Base-by-base conservation (phyloP, 2,329 filamentous ascomycete species). In the Calonectria pseudoreteaudii region DNA sequence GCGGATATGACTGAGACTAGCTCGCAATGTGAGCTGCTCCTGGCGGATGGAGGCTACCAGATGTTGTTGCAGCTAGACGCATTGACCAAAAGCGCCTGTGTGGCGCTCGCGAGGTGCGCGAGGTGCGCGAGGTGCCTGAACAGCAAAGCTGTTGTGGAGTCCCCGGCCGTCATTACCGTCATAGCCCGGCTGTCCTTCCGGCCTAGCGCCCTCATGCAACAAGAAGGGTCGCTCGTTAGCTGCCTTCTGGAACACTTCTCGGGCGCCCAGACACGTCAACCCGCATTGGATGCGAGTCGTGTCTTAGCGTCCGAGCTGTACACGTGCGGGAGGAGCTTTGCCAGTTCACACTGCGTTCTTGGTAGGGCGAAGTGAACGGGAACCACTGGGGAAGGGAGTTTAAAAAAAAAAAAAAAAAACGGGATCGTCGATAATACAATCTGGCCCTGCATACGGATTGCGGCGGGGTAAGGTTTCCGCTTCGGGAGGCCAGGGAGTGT, bases 241-340 rank as follows among this genome's bases (percentile, higher is more conserved):
- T 65, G 58, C 66, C 70, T 76, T 76, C 75, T 75, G 73, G 74
- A 76, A 76, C 73, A 70, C 50, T 75, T 74, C 75, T 53, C 49
- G 58, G 34, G n/a, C 41, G 52, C 66, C 50, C 30, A 47, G 64
- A 68, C 70, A 52, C 44, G 30, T 62, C 66, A 68, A 36, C 53
- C 36, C 34, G 58, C 53, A 68, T 49, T 36, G 56, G 31, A 10
- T 28, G 50, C 38, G 50, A 67, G 69, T 47, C 60, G 38, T 67
- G 50, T 49, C 38, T 60, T 31, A 64, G 41, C 38, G 62, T 31
- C 50, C 56, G 23, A 44, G 53, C 66, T 53, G 20, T 31, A 49
- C 58, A 53, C 44, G 47, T 38, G 34, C 44, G 44, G 44, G 56
- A 64, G 44, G 47, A 60, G 23, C 60, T 38, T 26, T 47, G 52